Evolutionary conservation across 2,329 filamentous ascomycete genomes (phyloP), one percentile per base, ranked within the genome.

Genomic region (Sporothrix luriei): DNA sequence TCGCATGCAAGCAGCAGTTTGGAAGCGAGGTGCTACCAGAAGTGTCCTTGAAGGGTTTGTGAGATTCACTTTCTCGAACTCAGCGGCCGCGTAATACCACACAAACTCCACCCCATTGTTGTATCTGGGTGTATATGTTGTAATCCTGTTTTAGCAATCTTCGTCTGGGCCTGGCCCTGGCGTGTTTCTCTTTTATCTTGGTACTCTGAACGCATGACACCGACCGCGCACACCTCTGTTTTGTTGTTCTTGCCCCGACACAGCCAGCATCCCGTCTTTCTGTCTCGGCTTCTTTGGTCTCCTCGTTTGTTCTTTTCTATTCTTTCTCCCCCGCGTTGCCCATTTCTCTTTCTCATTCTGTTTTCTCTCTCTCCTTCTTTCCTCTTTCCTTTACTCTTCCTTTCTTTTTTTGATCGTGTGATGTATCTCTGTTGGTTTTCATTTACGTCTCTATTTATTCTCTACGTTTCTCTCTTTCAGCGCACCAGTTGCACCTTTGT

Each of bases 401-500:
- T 68, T 72, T 66, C n/a, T 52, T 61, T 40, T 43, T 64, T 52
- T 61, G 40, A 71, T 66, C 68, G 55, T 5, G 21, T 62, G n/a
- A 46, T 62, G 14, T 62, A 21, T n/a, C 57, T 46, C 26, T 61
- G 24, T 59, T 40, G 38, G 2, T 46, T 43, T 24, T 13, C n/a
- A 16, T 72, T 54, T 73, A 33, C 38, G 9, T 38, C 66, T 72
- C 70, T 73, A 66, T 69, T 72, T 71, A 71, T 73, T 73, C 46
- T 70, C 51, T 71, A 70, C 55, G 52, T 71, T 68, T 43, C 69
- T 33, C 72, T 74, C 74, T 70, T 75, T 69, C 70, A 76, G 75
- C 74, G 75, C 76, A 76, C 75, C 68, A 72, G 75, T 72, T 74
- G 72, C 71, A 70, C 70, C 73, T 73, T 74, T 68, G 68, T 71